Evolutionary conservation across 257 asterid species (phyloP).

Genomic region (Fraxinus quadrangulata): DNA sequence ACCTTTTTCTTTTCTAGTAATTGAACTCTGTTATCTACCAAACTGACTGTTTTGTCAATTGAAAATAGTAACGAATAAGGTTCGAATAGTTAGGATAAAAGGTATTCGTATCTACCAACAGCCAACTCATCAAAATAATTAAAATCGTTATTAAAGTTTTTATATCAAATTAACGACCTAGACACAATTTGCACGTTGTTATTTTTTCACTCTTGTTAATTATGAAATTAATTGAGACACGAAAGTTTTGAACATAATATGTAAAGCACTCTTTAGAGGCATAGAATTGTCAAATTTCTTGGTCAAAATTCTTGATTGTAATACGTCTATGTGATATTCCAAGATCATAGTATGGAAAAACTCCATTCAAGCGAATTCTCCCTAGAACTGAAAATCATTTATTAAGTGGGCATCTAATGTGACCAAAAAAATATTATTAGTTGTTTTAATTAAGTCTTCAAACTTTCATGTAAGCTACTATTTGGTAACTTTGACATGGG

Average conservation of each 20-base stretch:
- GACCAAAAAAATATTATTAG: too few species aligned
- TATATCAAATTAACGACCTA: neutral
- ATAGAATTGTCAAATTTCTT: too few species aligned
- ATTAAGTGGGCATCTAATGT: too few species aligned
- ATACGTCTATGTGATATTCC: too few species aligned
- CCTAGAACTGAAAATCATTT: too few species aligned
- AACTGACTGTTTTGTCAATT: constrained; percentile 13
- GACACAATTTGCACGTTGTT: neutral
- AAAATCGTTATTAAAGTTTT: neutral
- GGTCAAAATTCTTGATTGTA: too few species aligned
- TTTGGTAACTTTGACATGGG: neutral
- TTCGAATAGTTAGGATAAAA: neutral
- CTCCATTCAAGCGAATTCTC: neutral
- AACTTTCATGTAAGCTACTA: neutral
- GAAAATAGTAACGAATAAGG: neutral
- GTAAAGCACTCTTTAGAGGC: too few species aligned
- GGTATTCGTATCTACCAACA: neutral
- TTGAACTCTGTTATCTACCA: neutral
- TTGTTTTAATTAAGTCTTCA: neutral
- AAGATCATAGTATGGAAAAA: too few species aligned
- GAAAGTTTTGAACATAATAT: neutral
- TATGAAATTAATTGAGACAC: neutral
- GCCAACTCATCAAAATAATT: neutral
- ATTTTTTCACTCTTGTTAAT: neutral
- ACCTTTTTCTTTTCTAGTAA: constrained; percentile 8